These are phyloP conservation scores for Pestalotiopsis sp. DNA, from an alignment of 2,329 filamentous ascomycete species.

Conservation along the genomic window DNA sequence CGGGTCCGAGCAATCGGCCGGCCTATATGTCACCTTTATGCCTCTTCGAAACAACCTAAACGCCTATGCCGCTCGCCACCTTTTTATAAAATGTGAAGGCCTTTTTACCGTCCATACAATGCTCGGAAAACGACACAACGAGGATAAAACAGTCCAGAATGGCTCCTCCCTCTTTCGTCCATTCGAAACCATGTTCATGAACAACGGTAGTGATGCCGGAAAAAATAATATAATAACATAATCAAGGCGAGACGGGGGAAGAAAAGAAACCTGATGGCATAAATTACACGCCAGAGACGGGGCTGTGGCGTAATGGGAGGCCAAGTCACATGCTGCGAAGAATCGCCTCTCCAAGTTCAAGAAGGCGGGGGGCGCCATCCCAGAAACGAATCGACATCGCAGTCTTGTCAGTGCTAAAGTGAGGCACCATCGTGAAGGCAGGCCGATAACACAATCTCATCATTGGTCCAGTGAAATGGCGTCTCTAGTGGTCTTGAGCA, in stretches of 20 bases:
- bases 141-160: background rate
- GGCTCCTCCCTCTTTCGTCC: background rate
- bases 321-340: background rate
- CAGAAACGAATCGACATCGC: background rate
- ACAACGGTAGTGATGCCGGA: background rate
- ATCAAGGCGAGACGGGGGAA: background rate
- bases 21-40: background rate
- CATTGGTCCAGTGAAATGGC: too few relatives aligned
- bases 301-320: background rate
- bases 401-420: background rate
- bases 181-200: background rate
- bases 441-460: too few relatives aligned
- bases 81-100: background rate
- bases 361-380: background rate
- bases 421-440: background rate
- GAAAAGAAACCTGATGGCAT: background rate
- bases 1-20: background rate
- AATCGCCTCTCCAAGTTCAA: background rate
- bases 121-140: background rate
- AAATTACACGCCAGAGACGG: background rate
- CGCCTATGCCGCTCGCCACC: background rate
- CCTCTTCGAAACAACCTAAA: background rate
- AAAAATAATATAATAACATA: background rate
- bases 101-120: background rate
- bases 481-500: background rate